These are phyloP conservation scores for Discostella pseudostelligera DNA, from an alignment of 108 stramenopile species.

Conservation along the genomic window DNA sequence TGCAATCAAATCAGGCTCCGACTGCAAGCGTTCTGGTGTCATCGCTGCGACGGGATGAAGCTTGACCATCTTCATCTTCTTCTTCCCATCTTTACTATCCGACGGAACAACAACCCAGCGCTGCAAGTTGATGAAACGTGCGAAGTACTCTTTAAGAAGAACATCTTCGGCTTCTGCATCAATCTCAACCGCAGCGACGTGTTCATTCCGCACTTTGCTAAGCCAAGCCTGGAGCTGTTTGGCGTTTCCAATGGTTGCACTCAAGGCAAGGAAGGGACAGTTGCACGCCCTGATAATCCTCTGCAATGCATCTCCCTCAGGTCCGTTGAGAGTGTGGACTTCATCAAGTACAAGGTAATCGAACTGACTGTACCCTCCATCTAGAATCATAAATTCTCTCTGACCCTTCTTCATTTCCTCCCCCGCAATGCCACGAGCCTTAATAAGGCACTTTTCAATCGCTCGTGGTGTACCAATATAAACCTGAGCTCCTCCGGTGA, in stretches of 20 bases:
- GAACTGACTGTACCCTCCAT: constrained; percentile 96
- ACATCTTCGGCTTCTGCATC: constrained; percentile 75
- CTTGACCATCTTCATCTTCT: constrained; percentile 77
- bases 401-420: constrained; percentile 93
- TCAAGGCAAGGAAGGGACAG: constrained; percentile 95
- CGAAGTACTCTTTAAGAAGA: constrained; percentile 84
- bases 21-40: constrained; percentile 83
- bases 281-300: constrained; percentile 92
- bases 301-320: constrained; percentile 97
- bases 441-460: constrained; percentile 89
- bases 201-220: constrained; percentile 85
- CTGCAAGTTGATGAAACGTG: constrained; percentile 98
- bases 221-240: constrained; percentile 93
- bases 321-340: constrained; percentile 97
- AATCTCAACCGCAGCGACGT: constrained; percentile 65
- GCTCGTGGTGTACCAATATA: constrained; percentile 98
- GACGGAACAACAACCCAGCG: constrained; percentile 87
- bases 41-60: constrained; percentile 97
- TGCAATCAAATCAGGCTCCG: constrained; percentile 70
- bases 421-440: constrained; percentile 93
- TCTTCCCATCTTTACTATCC: constrained; percentile 83
- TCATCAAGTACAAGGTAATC: constrained; percentile 98
- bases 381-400: constrained; percentile 92
- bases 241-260: constrained; percentile 99
- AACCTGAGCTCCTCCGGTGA: constrained; percentile 87